phyloP scores from a whole-genome alignment of 306 rosid genomes.

The Chamaecrista fasciculata region DNA sequence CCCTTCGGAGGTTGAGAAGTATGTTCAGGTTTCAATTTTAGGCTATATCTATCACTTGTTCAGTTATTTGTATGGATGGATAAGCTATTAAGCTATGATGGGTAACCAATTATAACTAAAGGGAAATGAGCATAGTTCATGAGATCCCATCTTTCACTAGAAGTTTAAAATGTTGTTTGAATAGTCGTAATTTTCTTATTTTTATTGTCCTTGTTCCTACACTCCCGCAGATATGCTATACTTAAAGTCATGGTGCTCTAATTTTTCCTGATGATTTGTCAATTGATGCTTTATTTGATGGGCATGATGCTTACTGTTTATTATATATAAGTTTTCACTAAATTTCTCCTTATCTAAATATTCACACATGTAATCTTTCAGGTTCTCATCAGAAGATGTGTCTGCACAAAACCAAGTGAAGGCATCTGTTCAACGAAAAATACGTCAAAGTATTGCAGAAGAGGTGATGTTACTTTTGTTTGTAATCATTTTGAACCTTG shows the following conservation, averaged over 20 bases:
- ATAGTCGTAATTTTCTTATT: neutral
- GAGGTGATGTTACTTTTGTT: constrained; percentile 53
- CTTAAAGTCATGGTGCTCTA: neutral
- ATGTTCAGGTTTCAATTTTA: neutral
- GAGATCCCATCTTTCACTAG: neutral
- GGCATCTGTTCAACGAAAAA: constrained; percentile 92
- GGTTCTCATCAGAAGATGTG: constrained; percentile 87
- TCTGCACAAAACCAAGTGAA: constrained; percentile 99
- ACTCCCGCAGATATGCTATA: neutral
- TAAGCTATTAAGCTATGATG: neutral
- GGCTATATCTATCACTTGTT: no score
- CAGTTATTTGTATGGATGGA: neutral
- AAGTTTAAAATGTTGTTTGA: neutral
- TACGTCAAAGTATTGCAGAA: constrained; percentile 93
- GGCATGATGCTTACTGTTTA: neutral
- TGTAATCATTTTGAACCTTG: neutral
- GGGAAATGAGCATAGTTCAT: neutral
- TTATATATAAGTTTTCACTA: neutral
- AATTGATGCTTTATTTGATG: constrained; percentile 3
- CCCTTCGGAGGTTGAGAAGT: neutral
- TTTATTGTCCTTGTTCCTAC: neutral
- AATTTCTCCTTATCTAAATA: neutral
- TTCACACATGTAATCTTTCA: constrained; percentile 27
- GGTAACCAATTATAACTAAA: neutral
- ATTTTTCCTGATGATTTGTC: neutral